phyloP scores from a whole-genome alignment of 2,329 filamentous ascomycete genomes.

The Curvularia spicifera region DNA sequence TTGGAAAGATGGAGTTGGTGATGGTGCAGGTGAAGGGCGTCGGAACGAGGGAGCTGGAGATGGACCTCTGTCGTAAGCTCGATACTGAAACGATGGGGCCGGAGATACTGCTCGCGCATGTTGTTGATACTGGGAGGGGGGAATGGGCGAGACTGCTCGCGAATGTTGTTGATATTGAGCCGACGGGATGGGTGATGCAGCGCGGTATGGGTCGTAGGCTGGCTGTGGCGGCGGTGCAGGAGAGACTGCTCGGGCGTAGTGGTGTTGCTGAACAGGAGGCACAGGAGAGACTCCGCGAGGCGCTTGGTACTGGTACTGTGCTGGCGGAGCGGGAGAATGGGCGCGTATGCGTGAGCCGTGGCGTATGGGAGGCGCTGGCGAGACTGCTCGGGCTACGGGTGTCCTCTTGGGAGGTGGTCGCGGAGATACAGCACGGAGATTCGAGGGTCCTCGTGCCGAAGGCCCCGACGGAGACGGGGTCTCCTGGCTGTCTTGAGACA shows the following conservation, averaged over 20 bases:
- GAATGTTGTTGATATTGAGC: slow-evolving; percentile 35
- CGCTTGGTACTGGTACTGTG: slow-evolving; percentile 21
- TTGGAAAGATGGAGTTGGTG: slow-evolving; percentile 46
- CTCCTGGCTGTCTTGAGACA: slow-evolving; percentile 46
- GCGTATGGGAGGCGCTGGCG: slow-evolving; percentile 48
- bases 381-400: slow-evolving; percentile 46
- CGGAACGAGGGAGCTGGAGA: slow-evolving; percentile 44
- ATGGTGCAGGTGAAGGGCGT: slow-evolving; percentile 35
- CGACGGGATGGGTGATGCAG: slow-evolving; percentile 26
- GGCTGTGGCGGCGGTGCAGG: slow-evolving; percentile 37
- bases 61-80: slow-evolving; percentile 32
- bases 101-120: slow-evolving; percentile 44
- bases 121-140: slow-evolving; percentile 32
- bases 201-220: slow-evolving; percentile 32
- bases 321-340: slow-evolving; percentile 38
- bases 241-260: slow-evolving; percentile 34
- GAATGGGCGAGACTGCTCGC: slow-evolving; percentile 42
- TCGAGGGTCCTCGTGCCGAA: slow-evolving; percentile 27
- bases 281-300: slow-evolving; percentile 36
- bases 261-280: slow-evolving; percentile 34
- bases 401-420: slow-evolving; percentile 43
- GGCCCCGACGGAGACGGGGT: slow-evolving; percentile 38
- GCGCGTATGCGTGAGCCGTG: slow-evolving; percentile 33
- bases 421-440: slow-evolving; percentile 51
- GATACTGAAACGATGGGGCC: slow-evolving; percentile 35